Conservation (phyloP, 805 yeast species). For the Candida golubevii region DNA sequence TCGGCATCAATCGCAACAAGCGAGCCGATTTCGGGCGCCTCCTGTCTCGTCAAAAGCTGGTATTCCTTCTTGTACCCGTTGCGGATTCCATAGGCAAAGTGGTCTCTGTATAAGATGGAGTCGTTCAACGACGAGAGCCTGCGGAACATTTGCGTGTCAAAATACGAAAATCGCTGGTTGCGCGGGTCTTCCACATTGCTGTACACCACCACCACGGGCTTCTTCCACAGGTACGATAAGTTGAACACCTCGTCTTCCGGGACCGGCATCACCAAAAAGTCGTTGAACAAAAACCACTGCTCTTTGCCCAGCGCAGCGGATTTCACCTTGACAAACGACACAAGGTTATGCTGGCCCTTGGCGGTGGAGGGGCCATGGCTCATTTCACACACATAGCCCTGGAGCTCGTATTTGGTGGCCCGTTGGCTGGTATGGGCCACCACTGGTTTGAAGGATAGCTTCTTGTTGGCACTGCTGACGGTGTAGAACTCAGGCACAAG, state of each 20-base stretch:
- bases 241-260: constrained; percentile 76
- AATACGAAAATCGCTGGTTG: constrained; percentile 41
- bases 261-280: constrained; percentile 77
- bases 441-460: constrained; percentile 32
- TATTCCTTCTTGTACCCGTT: constrained; percentile 59
- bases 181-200: constrained; percentile 43
- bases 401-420: constrained; percentile 51
- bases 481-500: constrained; percentile 55
- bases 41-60: constrained; percentile 58
- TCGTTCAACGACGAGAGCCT: constrained; percentile 43
- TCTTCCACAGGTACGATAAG: constrained; percentile 73
- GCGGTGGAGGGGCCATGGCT: constrained; percentile 39
- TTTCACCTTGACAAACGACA: constrained; percentile 51
- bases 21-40: constrained; percentile 72
- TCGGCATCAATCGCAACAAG: constrained; percentile 95
- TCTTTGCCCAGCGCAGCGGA: constrained; percentile 21
- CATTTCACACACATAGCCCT: constrained; percentile 69
- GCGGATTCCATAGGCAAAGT: constrained; percentile 64
- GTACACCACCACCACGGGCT: constrained; percentile 69
- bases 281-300: constrained; percentile 84
- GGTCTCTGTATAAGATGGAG: constrained; percentile 66
- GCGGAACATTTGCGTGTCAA: constrained; percentile 21
- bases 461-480: constrained; percentile 33
- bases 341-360: constrained; percentile 50
- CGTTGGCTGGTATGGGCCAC: constrained; percentile 27